Evolutionary conservation across 2,329 filamentous ascomycete species (phyloP), one percentile per base, ranked within the genome.

Genomic region (Phoma sp.): DNA sequence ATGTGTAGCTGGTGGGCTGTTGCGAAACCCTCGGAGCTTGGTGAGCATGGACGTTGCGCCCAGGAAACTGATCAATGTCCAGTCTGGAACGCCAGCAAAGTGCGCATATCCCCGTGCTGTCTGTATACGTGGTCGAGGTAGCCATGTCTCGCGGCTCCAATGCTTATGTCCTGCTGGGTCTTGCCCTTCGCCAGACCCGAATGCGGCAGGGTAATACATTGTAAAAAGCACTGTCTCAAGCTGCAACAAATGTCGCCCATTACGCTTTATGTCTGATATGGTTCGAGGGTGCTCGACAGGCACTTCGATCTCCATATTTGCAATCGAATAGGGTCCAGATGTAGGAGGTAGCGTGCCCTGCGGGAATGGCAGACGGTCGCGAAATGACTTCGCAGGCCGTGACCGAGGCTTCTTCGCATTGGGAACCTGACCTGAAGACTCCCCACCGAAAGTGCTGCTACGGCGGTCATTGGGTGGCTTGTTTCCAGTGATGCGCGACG

Each of bases 11-110:
- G 86, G 65, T 23, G 77, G 79, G 5, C 84, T 81, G 66, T 89
- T 90, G 32, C 85, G 78, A 59, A 83, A 86, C 1, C 85, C 86
- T 1, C 85, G 86, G 12, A 89, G 66, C 65, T 87, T 88, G 21
- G 86, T 89, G 57, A 85, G 86, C 76, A 86, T 84, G 7, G 80
- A 82, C 0, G 85, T 86, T 11, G 77, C 75, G 2, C 81, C 79
- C 63, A 87, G 83, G 48, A 83, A 81, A 0, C 78, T 78, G 10
- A 84, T 77, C 7, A 81, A 78, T 0, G 81, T 23, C 46, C 54
- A 61, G 36, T 77, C 64, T 7, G 80, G 76, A 2, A 87, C 62
- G 21, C 80, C 81, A 32, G 84, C 78, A 64, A 87, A 88, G 49
- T 81, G 82, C n/a, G 82, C 84, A 67, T 88, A 89, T 1, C 84